These are phyloP conservation scores for Hsuehochloa calcarea DNA, from an alignment of 176 grass and related monocot genomes.

Conservation along the genomic window DNA sequence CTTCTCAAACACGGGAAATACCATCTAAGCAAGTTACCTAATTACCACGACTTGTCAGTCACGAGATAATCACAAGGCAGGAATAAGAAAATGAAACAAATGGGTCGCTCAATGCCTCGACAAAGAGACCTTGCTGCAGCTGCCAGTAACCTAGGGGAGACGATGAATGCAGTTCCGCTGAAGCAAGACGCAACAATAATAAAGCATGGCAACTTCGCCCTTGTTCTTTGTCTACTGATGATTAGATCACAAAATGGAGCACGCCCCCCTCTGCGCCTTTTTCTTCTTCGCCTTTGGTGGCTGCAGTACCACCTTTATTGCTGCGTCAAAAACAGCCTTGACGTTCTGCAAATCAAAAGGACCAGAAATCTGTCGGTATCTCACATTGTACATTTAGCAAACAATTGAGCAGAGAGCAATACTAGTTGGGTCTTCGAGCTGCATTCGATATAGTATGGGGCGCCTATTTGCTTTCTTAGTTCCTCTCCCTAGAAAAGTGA, in stretches of 20 bases:
- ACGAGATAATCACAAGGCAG: constrained; percentile 65
- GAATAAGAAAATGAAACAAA: constrained; percentile 60
- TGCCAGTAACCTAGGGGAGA: constrained; percentile 44
- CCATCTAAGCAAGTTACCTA: constrained; percentile 69
- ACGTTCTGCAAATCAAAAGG: constrained; percentile 54
- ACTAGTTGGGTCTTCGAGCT: constrained; percentile 90
- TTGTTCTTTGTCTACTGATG: constrained; percentile 62
- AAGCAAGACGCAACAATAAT: constrained; percentile 54
- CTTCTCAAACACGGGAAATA: constrained; percentile 63
- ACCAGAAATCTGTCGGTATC: constrained; percentile 14
- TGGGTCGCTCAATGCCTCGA: constrained; percentile 54
- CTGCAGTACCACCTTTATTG: constrained; percentile 75
- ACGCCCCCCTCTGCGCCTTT: constrained; percentile 53
- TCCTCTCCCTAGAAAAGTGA: constrained; percentile 60
- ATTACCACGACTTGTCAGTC: constrained; percentile 66
- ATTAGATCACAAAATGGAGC: constrained; percentile 84
- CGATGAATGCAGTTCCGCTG: constrained; percentile 44
- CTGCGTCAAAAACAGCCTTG: constrained; percentile 72
- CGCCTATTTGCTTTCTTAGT: constrained; percentile 67
- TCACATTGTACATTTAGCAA: background rate
- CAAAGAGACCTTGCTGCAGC: constrained; percentile 67
- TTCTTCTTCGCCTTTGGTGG: constrained; percentile 83
- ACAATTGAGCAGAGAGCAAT: constrained; percentile 30
- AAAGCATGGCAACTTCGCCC: constrained; percentile 50
- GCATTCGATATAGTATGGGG: constrained; percentile 82